Conservation (phyloP, 78 protist genomes). For the Dictyostelium firmibasis region DNA sequence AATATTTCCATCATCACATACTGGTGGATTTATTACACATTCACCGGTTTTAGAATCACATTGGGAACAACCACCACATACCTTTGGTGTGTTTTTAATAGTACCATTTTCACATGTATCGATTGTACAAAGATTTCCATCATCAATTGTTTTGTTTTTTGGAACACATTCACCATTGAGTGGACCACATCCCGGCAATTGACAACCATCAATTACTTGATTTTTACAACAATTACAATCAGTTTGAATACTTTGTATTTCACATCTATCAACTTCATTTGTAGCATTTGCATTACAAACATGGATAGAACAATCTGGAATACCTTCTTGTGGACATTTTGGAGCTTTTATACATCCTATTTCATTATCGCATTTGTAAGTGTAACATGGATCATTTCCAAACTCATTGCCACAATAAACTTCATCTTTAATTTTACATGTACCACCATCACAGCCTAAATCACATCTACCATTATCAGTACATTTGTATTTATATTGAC, state of each 20-base stretch:
- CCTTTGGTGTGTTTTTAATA: background rate
- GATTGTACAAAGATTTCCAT: conserved; percentile 15
- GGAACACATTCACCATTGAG: background rate
- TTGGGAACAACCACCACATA: background rate
- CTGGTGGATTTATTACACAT: background rate
- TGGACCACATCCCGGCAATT: background rate
- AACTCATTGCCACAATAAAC: background rate
- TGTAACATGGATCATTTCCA: background rate
- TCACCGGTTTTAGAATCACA: background rate
- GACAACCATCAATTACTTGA: background rate
- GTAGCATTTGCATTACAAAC: background rate
- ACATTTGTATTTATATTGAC: background rate
- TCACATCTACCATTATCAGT: background rate
- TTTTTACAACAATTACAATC: background rate
- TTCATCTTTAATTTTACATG: background rate
- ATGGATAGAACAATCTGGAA: background rate
- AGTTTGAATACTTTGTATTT: background rate
- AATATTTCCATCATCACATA: background rate
- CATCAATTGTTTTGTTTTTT: background rate
- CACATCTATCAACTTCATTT: background rate
- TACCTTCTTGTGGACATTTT: background rate
- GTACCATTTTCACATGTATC: background rate
- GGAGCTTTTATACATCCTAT: background rate
- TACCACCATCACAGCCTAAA: background rate
- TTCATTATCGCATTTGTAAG: background rate